Base-by-base conservation (phyloP, 2,329 filamentous ascomycete species). In the Ascochyta rabiei region DNA sequence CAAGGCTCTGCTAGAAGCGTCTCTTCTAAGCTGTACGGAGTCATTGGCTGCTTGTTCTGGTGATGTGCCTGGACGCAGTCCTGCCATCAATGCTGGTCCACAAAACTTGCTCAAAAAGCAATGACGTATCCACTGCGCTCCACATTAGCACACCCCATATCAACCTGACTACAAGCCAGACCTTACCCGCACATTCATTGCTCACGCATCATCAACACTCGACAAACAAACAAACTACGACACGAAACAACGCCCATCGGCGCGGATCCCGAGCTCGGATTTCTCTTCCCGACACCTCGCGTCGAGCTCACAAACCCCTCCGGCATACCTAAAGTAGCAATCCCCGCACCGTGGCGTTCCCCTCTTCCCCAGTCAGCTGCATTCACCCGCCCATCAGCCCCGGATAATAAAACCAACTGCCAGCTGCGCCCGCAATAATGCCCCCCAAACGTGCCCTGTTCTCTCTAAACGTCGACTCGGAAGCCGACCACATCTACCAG, bases 381-480 rank as follows among this genome's bases (percentile, higher is more conserved):
- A 41, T 51, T 52, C 28, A 35, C 31, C 47, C 51, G 63, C 56
- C 47, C 59, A 56, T 59, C 63, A 59, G 48, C 60, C 63, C 64
- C 62, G 60, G 58, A 65, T 67, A 57, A 64, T 63, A 65, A 51
- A 54, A 53, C 40, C 46, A 56, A 31, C 30, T 42, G 44, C 38
- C 37, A 38, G 21, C 37, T 35, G 30, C 37, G 21, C 19, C 50
- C 38, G 40, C 34, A 8, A 59, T 37, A 54, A 68, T 66, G 65
- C 54, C 64, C 26, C 64, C 67, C 9, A 73, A 72, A 46, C 69
- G 71, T 54, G 66, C 69, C 4, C 49, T 77, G 48, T 70, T 77
- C 59, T 72, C 71, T 0, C 71, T 77, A 12, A 76, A 75, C 47
- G 63, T 78, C 55, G 69, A 75, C 51, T 76, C 74, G 18, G 68